Evolutionary conservation across 148 eudicot species (phyloP).

Genomic region (Bassia scoparia): DNA sequence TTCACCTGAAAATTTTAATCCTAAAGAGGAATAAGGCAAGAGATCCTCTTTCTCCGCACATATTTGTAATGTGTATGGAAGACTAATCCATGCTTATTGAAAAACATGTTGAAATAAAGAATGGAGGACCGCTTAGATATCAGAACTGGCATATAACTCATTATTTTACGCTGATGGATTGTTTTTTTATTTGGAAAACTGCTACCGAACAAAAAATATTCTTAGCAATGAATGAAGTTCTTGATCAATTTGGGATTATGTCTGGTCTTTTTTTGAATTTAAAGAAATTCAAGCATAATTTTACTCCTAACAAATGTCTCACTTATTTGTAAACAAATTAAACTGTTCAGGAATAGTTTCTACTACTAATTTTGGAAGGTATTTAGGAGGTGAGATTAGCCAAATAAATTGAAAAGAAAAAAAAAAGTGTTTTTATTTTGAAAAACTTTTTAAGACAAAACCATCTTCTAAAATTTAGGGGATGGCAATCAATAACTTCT

Average conservation of each 20-base stretch:
- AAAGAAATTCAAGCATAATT: not conserved
- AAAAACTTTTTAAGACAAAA: not conserved
- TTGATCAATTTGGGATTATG: not conserved
- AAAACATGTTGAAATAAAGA: rapidly evolving
- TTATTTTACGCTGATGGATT: not conserved
- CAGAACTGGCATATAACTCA: rapidly evolving
- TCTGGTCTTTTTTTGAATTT: not conserved
- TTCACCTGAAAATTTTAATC: not conserved
- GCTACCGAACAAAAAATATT: not conserved
- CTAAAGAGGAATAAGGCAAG: not conserved
- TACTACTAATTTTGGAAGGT: not conserved
- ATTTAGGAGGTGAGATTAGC: not conserved
- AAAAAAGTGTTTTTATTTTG: too few relatives aligned
- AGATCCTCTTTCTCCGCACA: not conserved
- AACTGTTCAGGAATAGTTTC: too few relatives aligned
- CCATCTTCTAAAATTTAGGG: not conserved
- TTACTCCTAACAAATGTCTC: not conserved
- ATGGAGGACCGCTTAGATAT: not conserved
- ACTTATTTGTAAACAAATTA: not conserved
- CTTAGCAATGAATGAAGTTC: not conserved
- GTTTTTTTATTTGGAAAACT: not conserved
- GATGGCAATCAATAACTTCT: not conserved
- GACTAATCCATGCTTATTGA: not conserved
- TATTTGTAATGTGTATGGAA: not conserved
- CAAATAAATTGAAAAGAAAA: too few relatives aligned